phyloP scores from a whole-genome alignment of 768 basidiomycete species.

The Galerina sulciceps region DNA sequence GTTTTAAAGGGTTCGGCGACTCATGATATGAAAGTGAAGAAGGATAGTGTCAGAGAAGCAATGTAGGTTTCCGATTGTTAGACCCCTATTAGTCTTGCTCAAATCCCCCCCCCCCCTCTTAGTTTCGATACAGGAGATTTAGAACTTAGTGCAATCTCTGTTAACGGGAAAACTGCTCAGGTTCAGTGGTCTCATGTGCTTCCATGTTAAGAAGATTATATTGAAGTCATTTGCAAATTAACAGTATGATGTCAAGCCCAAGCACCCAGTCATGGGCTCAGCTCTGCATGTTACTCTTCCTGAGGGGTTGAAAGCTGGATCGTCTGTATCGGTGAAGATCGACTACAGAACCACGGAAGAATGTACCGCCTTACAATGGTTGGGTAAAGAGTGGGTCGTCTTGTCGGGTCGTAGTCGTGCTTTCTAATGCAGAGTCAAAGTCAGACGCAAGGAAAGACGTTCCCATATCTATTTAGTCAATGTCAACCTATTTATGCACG shows the following conservation, averaged over 20 bases:
- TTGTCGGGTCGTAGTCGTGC: neutral
- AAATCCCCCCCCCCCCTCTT: conserved; percentile 1
- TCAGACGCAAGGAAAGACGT: conserved; percentile 84
- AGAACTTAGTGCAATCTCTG: conserved; percentile 55
- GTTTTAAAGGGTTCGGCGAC: conserved; percentile 67
- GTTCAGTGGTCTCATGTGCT: conserved; percentile 38
- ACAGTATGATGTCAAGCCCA: conserved; percentile 57
- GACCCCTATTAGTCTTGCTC: neutral
- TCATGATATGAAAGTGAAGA: conserved; percentile 61
- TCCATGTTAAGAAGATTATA: neutral
- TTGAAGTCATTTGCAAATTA: neutral
- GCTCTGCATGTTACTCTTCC: conserved; percentile 68
- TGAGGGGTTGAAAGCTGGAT: conserved; percentile 41
- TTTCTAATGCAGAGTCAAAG: conserved; percentile 35
- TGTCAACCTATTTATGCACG: conserved; percentile 92
- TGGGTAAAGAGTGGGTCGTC: conserved; percentile 69
- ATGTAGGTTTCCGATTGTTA: conserved; percentile 46
- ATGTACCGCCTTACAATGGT: conserved; percentile 86
- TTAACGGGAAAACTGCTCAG: conserved; percentile 51
- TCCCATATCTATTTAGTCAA: conserved; percentile 91
- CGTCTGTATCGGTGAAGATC: conserved; percentile 58
- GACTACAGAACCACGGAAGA: conserved; percentile 74
- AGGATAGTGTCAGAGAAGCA: conserved; percentile 57
- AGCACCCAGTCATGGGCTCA: conserved; percentile 78
- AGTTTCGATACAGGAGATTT: conserved; percentile 82